phyloP scores from a whole-genome alignment of 345 rosid species.

The Eucalyptus urophylla region DNA sequence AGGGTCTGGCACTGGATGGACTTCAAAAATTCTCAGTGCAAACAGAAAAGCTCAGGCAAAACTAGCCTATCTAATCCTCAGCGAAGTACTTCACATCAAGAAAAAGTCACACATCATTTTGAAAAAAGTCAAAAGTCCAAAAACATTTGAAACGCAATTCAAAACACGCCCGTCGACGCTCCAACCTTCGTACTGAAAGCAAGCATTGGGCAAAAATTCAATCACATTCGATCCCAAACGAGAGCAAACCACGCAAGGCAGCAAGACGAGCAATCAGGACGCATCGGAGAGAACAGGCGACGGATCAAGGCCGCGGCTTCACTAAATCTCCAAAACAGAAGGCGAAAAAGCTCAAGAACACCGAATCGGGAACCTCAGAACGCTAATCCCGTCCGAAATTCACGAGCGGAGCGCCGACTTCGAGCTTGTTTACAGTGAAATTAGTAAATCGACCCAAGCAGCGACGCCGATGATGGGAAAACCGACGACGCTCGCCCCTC shows the following conservation, averaged over 20 bases:
- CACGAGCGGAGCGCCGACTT: conserved; percentile 7
- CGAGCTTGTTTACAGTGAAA: not conserved
- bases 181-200: not conserved
- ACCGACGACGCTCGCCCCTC: conserved; percentile 6
- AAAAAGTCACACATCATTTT: not conserved
- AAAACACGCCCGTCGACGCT: not conserved
- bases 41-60: not conserved
- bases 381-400: not conserved
- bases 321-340: conserved; percentile 10
- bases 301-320: conserved; percentile 39
- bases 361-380: conserved; percentile 14
- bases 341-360: conserved; percentile 24
- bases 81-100: not conserved
- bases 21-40: not conserved
- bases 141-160: not conserved
- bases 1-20: not conserved
- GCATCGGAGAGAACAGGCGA: conserved; percentile 15
- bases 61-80: not conserved
- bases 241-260: not conserved
- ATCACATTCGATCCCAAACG: conserved; percentile 1
- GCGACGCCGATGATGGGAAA: conserved; percentile 4
- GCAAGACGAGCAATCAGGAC: not conserved
- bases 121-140: not conserved
- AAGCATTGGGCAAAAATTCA: not conserved
- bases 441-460: conserved; percentile 2